Base-by-base conservation (phyloP, 1,139 yeast species). In the Kodamaea sp. region DNA sequence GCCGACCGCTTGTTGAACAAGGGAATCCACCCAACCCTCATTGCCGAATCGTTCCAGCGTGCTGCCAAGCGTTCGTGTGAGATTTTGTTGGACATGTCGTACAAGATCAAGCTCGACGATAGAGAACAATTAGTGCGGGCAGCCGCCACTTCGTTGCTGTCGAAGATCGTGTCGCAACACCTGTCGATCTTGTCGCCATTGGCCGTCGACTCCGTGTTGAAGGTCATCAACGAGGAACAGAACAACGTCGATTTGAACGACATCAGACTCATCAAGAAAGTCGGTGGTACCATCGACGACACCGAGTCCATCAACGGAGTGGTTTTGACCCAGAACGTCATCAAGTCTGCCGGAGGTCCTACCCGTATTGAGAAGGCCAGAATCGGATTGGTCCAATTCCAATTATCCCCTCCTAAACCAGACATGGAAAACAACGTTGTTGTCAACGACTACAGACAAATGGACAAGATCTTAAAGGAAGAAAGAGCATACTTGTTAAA, bases 401-500 rank as follows among this genome's bases (percentile, higher is more conserved):
- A 92, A 65, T 73, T 92, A 43, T 89, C 97, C 21, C 98, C 99
- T 28, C 99, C 99, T 50, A 92, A 92, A 60, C 99, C 99, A 25
- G 99, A 92, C 58, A 87, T 94, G 84, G 98, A 92, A 65, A 92
- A 92, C 59, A 92, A 90, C 57, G 94, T 92, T 38, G 96, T 94
- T 35, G 97, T 92, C 35, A 92, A 87, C 58, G 99, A 92, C 62
- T 92, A 92, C 68, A 80, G 98, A 66, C 98, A 94, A 64, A 92
- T 92, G 99, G 99, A 92, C 66, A 92, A 90, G 70, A 92, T 92
- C 50, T 73, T 92, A 57, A 94, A 94, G 59, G 99, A 92, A 63
- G 99, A 92, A 71, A 81, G 99, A 59, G 94, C 96, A 19, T 92
- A 92, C 59, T 69, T 92, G 57, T 76, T 92, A 57, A 90, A 92